phyloP scores from a whole-genome alignment of 495 filamentous ascomycete species.

The Xylaria castorea region DNA sequence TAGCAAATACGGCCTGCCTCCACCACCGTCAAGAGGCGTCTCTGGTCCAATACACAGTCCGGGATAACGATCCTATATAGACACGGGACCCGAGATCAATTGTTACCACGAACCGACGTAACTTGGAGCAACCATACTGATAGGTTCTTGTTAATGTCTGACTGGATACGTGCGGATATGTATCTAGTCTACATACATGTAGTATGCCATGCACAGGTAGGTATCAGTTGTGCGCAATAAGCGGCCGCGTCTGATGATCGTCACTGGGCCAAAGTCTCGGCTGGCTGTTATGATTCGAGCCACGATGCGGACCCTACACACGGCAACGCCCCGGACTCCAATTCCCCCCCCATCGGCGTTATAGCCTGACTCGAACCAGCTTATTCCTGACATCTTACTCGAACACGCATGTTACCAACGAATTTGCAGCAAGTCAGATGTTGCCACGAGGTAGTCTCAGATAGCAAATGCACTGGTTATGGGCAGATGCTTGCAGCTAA shows the following conservation, averaged over 20 bases:
- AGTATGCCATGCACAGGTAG: not conserved
- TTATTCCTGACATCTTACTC: constrained; percentile 2
- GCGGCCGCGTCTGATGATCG: constrained; percentile 12
- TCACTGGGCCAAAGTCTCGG: not conserved
- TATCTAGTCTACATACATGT: not conserved
- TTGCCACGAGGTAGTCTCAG: constrained; percentile 7
- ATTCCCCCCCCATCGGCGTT: not conserved
- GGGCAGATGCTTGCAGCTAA: constrained; percentile 11
- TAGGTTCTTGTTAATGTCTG: constrained; percentile 3
- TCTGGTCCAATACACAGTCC: not conserved
- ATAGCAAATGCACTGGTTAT: constrained; percentile 6
- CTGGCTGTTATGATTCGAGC: constrained; percentile 19
- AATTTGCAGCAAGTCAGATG: constrained; percentile 9
- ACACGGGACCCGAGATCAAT: not conserved
- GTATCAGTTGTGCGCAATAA: not conserved
- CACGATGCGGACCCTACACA: constrained; percentile 6
- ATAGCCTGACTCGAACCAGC: not conserved
- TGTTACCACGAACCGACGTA: not conserved
- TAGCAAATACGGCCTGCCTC: not conserved
- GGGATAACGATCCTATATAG: constrained; percentile 1
- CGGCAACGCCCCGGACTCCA: constrained; percentile 12
- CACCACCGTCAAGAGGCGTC: not conserved
- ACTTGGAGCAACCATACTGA: not conserved
- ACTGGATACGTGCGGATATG: not conserved
- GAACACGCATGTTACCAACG: constrained; percentile 1